Percentiles rank a stretch among this genome's conserved stretches.
Conservation (phyloP, 495 filamentous ascomycete species). For the Tuber brumale region DNA sequence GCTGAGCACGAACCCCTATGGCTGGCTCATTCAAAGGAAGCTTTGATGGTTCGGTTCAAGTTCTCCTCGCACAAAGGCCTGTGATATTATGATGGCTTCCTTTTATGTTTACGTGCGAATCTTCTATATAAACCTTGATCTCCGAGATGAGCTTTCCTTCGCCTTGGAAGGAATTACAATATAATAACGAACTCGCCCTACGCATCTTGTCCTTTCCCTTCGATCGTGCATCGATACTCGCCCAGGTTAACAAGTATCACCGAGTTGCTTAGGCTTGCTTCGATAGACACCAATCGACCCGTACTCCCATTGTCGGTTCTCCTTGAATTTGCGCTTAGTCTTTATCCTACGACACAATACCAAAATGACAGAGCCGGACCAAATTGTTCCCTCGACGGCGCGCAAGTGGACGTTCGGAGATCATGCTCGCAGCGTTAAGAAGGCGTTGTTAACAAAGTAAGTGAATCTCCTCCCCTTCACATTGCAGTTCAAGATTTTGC, state of each 20-base stretch:
- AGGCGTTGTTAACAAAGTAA: slow-evolving; percentile 50
- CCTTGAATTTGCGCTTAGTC: background rate
- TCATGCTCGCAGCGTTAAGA: slow-evolving; percentile 43
- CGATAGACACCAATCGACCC: background rate
- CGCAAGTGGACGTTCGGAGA: slow-evolving; percentile 46
- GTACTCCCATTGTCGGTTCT: background rate
- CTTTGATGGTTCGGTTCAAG: background rate
- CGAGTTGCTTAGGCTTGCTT: background rate
- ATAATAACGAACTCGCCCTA: background rate
- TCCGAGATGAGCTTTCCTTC: background rate
- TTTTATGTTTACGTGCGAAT: too few relatives aligned
- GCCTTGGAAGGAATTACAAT: background rate
- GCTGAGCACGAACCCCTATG: background rate
- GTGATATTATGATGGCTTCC: background rate
- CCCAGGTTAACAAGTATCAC: background rate
- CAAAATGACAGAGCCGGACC: slow-evolving; percentile 44
- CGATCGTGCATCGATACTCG: background rate
- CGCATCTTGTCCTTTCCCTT: background rate
- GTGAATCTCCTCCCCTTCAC: slow-evolving; percentile 14
- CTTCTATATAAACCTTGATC: background rate
- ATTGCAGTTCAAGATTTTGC: background rate
- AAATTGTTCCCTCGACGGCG: slow-evolving; percentile 48
- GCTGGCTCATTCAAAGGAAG: background rate
- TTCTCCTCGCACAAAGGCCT: background rate
- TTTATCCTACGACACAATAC: background rate